Percentiles rank a stretch among this genome's conserved stretches.
Evolutionary conservation across 1,139 yeast genomes (phyloP).

Genomic region (Geotrichum carabidarum): DNA sequence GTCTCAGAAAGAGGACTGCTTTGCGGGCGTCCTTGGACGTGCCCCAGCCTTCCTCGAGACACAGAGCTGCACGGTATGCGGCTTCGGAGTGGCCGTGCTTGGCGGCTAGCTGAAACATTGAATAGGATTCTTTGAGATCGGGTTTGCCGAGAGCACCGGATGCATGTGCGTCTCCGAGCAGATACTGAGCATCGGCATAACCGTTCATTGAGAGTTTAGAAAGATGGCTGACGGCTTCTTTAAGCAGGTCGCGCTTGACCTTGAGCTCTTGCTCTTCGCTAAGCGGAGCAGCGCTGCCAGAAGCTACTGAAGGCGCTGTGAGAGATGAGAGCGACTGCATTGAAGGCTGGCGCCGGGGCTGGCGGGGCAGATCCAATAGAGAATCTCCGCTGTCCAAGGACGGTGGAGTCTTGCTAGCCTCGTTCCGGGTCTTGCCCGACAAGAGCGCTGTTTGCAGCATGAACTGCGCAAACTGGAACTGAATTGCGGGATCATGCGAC

Average conservation of each 20-base stretch:
- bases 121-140: constrained; percentile 73
- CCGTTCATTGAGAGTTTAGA: constrained; percentile 75
- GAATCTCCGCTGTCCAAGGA: background rate
- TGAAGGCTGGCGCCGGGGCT: background rate
- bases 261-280: constrained; percentile 38
- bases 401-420: background rate
- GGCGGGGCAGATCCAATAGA: constrained; percentile 1
- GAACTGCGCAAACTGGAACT: constrained; percentile 88
- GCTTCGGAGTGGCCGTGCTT: constrained; percentile 90
- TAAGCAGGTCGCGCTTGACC: constrained; percentile 44
- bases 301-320: constrained; percentile 1
- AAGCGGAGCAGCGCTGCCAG: background rate
- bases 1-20: constrained; percentile 74
- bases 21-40: constrained; percentile 83
- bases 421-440: constrained; percentile 22
- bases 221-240: constrained; percentile 70
- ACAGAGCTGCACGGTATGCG: constrained; percentile 84
- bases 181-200: constrained; percentile 82
- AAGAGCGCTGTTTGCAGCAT: constrained; percentile 76
- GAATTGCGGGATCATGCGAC: constrained; percentile 76
- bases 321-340: background rate
- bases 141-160: constrained; percentile 81
- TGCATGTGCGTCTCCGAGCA: constrained; percentile 83
- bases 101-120: constrained; percentile 79
- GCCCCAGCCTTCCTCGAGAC: constrained; percentile 92